Base-by-base conservation (phyloP, 768 basidiomycete genomes). In the Jaapia argillacea region DNA sequence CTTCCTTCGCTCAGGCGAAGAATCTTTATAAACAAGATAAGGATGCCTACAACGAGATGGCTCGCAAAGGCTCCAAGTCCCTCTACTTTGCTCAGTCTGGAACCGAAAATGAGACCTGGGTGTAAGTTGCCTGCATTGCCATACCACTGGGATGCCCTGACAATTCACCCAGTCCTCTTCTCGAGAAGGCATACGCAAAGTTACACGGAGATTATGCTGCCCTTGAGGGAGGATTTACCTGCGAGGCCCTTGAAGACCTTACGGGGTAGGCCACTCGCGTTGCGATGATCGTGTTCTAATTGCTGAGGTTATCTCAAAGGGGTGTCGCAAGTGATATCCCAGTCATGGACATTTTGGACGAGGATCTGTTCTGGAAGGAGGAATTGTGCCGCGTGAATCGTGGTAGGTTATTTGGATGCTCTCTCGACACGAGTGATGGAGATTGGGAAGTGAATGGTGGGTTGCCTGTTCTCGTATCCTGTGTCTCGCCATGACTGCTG, bases 121-220 rank as follows among this genome's bases (percentile, higher is more conserved):
- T 38, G 54, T 56, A 47, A 45, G 53, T 45, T 6, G 12, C 42
- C 24, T 22, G 14, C 22, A 18, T 41, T 14, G 38, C 16, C 28
- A n/a, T n/a, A n/a, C n/a, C n/a, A n/a, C n/a, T n/a, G n/a, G n/a
- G n/a, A 20, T 12, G 21, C 13, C 28, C 21, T 47, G 24, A 20
- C 40, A 6, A 37, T 22, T 10, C n/a, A 16, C 7, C 7, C 35
- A 57, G 56, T 1, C 69, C 75, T 2, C 54, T 78, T 1, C 60
- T 76, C 20, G 76, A 77, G 52, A 79, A 79, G 50, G 75, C 75
- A 3, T 78, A 70, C 43, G 76, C 75, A 0, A 78, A 78, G 49
- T 52, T 75, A 2, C 73, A 78, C 47, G 75, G 74, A 2, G 69
- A 70, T 45, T 77, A 72, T 53, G 60, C 63, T 0, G 61, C 67